Percentiles rank a stretch among this genome's conserved stretches.
Conservation (phyloP, 495 filamentous ascomycete species). For the Tuber calosporum region DNA sequence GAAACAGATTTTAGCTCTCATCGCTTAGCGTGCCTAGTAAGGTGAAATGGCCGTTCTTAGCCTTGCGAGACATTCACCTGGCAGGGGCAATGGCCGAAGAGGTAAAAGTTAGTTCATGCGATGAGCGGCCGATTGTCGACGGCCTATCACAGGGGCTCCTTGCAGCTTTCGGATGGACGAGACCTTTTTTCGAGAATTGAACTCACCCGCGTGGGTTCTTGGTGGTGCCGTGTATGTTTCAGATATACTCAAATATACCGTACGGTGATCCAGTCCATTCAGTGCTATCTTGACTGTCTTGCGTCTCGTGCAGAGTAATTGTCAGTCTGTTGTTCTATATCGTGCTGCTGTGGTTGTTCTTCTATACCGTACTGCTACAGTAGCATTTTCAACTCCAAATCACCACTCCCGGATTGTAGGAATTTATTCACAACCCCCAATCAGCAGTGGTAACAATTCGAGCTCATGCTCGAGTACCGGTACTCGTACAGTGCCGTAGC, state of each 20-base stretch:
- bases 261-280: neutral
- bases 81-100: neutral
- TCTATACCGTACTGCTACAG: neutral
- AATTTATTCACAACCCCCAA: neutral
- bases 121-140: neutral
- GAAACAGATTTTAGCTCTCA: conserved; percentile 22
- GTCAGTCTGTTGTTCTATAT: neutral
- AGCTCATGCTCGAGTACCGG: too few relatives aligned
- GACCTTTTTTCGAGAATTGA: neutral
- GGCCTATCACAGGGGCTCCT: neutral
- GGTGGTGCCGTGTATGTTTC: neutral
- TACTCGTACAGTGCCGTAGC: too few relatives aligned
- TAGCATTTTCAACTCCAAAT: neutral
- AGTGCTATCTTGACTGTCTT: neutral
- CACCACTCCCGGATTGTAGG: neutral
- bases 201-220: neutral
- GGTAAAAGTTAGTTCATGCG: neutral
- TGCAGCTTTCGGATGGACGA: neutral
- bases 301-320: neutral
- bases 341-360: neutral
- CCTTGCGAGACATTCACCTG: neutral
- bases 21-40: conserved; percentile 19
- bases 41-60: neutral
- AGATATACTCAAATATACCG: neutral
- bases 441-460: neutral